Conservation (phyloP, 2,329 filamentous ascomycete species). For the Ophiocordyceps sinensis region DNA sequence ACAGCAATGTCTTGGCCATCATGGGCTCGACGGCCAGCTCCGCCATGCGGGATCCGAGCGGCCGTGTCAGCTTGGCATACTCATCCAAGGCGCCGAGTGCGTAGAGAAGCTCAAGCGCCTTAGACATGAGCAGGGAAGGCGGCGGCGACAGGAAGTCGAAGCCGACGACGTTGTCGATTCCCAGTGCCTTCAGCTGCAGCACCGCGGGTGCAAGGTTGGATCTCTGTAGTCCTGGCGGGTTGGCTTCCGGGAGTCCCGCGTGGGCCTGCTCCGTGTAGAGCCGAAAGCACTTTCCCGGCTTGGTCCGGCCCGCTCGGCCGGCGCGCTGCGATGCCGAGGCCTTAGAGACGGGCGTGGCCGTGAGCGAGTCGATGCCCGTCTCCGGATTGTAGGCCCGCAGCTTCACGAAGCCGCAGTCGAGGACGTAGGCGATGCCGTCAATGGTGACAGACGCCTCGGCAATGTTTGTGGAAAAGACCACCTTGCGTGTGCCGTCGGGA, state of each 20-base stretch:
- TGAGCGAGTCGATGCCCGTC: slow-evolving; percentile 79
- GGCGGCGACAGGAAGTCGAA: slow-evolving; percentile 84
- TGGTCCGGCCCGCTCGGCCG: slow-evolving; percentile 78
- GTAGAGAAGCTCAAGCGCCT: slow-evolving; percentile 77
- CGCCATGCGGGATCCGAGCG: slow-evolving; percentile 81
- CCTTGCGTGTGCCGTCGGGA: slow-evolving; percentile 70
- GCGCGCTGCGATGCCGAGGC: slow-evolving; percentile 86
- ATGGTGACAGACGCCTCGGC: slow-evolving; percentile 94
- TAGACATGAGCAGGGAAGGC: slow-evolving; percentile 69
- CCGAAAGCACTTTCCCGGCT: slow-evolving; percentile 84
- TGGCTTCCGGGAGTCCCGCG: slow-evolving; percentile 50
- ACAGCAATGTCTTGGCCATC: slow-evolving; percentile 80
- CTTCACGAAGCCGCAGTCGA: slow-evolving; percentile 88
- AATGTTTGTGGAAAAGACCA: slow-evolving; percentile 90
- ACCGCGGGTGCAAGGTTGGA: slow-evolving; percentile 81
- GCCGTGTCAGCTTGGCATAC: slow-evolving; percentile 79
- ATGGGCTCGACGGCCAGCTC: slow-evolving; percentile 89
- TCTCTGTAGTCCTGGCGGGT: slow-evolving; percentile 80
- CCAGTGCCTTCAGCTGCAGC: slow-evolving; percentile 84
- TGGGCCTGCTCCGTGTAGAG: slow-evolving; percentile 73
- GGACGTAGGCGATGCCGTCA: slow-evolving; percentile 76
- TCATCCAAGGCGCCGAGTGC: slow-evolving; percentile 76
- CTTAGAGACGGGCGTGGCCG: slow-evolving; percentile 69
- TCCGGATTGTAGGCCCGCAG: slow-evolving; percentile 70
- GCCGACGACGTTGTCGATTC: slow-evolving; percentile 83